Evolutionary conservation across 805 yeast species (phyloP), one percentile per base, ranked within the genome.

Genomic region (Schwanniomyces polymorphus): DNA sequence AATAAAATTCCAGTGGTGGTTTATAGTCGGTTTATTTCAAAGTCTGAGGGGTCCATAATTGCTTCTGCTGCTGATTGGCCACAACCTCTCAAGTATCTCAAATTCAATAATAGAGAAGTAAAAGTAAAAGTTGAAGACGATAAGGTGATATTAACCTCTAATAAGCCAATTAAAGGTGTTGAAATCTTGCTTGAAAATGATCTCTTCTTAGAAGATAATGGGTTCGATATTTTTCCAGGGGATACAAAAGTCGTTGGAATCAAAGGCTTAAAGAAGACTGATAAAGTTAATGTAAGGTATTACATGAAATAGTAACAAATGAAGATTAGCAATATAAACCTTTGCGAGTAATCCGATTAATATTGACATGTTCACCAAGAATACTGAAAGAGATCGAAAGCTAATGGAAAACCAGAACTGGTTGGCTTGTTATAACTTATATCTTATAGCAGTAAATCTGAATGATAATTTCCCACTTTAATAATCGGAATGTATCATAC

Each of bases 21-120:
- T 9, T 47, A 59, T 43, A 41, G 51, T 38, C 38, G 55, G 11
- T 35, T 59, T 11, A 54, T 54, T 3, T 47, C 44, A 9, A 39
- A 39, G 16, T 38, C 45, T 16, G 42, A 38, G n/a, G 57, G 58
- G 31, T 29, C 54, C 1, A 47, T 59, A 5, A 50, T 74, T 27
- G 65, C 70, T 5, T 52, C 67, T 38, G 64, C 68, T 7, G 60
- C 65, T 5, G 78, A 76, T 51, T 78, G 82, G 82, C 82, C 82
- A 0, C 81, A 79, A 54, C 78, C 78, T 4, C 53, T 75, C 39
- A 75, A 75, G 48, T 63, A 71, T 53, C 56, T 72, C 25, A 56
- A 57, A 14, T 66, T 74, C 47, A 65, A 71, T 4, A 55, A 50
- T 12, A 46, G 67, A 23, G 26, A 54, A 2, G 65, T 67, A 5